Base-by-base conservation (phyloP, 1,284 basidiomycete genomes). In the Rhodotorula sp. region DNA sequence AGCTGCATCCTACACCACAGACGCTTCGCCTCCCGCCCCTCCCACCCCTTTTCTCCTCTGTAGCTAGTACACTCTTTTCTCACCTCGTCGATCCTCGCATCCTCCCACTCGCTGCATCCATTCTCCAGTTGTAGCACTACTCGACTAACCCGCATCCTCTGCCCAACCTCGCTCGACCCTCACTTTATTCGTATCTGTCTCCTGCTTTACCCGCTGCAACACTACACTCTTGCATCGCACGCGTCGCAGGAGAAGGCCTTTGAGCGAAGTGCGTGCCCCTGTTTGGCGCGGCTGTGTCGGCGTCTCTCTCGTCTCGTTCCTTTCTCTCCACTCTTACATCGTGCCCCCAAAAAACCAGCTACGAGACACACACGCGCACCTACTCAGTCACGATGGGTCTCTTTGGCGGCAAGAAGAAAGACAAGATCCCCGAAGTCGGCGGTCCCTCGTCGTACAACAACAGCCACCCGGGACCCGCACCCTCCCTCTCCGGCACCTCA, bases 381-480 rank as follows among this genome's bases (percentile, higher is more conserved):
- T 30, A 27, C 15, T 13, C n/a, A 29, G 10, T 10, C 19, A 32
- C 49, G 39, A 77, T 77, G 76, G 70, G 74, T 1, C 59, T 77
- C 8, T 77, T 77, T 48, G 68, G 67, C 64, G 61, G 59, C 36
- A 74, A 74, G 69, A 75, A 77, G 71, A 70, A 71, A 58, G 72
- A 71, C 32, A 36, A 66, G 48, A 76, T 77, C 55, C 73, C 76
- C 32, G 76, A 77, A 29, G 59, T 72, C 39, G 66, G 60, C 39
- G 46, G 49, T 3, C 32, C 34, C 34, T 27, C 34, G 22, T 32
- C n/a, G 27, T 20, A 27, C 27, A 19, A 22, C 36, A 44, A 10
- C 29, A 32, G 59, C 48, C 29, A 58, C 39, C 39, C 39, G 7
- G 54, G 34, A 48, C 47, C 29, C 32, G 39, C 46, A 51, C 36